Conservation (phyloP, 2,329 filamentous ascomycete genomes). For the Fusarium brachygibbosum region DNA sequence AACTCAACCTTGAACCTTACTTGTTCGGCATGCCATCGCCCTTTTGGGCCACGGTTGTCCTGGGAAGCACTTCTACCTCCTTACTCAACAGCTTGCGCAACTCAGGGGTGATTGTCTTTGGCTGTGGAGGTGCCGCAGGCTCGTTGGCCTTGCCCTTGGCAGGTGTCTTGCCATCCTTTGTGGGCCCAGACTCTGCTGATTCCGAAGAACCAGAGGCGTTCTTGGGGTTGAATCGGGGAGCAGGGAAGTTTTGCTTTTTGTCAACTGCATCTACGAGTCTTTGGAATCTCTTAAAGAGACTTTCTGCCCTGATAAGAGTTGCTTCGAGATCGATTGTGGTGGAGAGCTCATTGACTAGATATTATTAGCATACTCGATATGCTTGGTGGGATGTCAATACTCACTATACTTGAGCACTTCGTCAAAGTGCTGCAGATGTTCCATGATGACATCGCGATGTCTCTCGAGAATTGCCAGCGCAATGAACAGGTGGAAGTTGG, state of each 20-base stretch:
- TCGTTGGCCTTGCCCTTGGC: constrained; percentile 58
- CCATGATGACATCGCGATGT: constrained; percentile 96
- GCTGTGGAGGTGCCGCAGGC: constrained; percentile 49
- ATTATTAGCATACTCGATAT: constrained; percentile 32
- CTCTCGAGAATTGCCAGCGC: constrained; percentile 95
- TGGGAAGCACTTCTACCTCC: constrained; percentile 61
- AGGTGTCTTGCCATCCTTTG: constrained; percentile 34
- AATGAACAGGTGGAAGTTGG: constrained; percentile 94
- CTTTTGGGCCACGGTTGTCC: constrained; percentile 54
- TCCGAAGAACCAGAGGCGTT: constrained; percentile 36
- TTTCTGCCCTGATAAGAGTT: constrained; percentile 88
- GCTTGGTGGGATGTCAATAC: constrained; percentile 49
- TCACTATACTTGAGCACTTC: constrained; percentile 96
- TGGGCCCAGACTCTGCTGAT: constrained; percentile 17
- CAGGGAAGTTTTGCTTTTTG: constrained; percentile 88
- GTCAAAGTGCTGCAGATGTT: constrained; percentile 92
- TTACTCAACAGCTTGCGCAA: constrained; percentile 66
- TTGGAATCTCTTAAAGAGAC: constrained; percentile 88
- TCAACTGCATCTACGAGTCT: constrained; percentile 91
- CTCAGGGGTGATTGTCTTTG: constrained; percentile 69
- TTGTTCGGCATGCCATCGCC: constrained; percentile 55
- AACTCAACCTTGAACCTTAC: constrained; percentile 18
- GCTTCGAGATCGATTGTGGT: constrained; percentile 91
- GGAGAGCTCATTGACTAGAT: constrained; percentile 90
- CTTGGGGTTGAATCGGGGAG: constrained; percentile 54